phyloP scores from a whole-genome alignment of 257 asterid genomes.

The Nicotiana undulata region DNA sequence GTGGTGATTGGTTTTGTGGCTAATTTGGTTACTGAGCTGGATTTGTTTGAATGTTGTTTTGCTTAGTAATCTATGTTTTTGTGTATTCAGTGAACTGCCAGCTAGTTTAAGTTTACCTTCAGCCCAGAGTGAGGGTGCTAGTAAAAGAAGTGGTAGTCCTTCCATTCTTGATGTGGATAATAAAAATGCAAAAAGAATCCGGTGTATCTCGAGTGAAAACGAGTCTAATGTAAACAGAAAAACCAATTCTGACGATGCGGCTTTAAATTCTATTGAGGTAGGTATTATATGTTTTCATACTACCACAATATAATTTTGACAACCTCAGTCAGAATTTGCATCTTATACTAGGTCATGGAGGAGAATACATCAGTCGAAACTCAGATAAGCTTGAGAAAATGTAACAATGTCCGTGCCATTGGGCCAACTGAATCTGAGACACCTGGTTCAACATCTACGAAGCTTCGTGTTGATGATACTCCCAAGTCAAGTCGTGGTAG shows the following conservation, averaged over 20 bases:
- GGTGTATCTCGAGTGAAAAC: slow-evolving; percentile 22
- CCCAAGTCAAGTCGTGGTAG: slow-evolving; percentile 68
- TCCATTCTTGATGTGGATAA: slow-evolving; percentile 34
- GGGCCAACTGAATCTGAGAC: slow-evolving; percentile 37
- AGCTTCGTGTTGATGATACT: slow-evolving; percentile 39
- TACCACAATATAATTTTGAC: neutral
- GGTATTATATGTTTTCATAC: neutral
- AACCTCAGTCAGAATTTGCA: neutral
- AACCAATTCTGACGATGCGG: slow-evolving; percentile 18
- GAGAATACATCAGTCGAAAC: slow-evolving; percentile 28
- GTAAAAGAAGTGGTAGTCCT: slow-evolving; percentile 28
- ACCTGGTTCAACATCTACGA: slow-evolving; percentile 36
- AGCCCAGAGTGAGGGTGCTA: slow-evolving; percentile 23
- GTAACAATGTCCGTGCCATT: slow-evolving; percentile 32
- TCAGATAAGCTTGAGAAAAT: slow-evolving; percentile 65
- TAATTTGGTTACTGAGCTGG: slow-evolving; percentile 5
- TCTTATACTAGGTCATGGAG: slow-evolving; percentile 38
- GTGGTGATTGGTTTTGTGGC: neutral
- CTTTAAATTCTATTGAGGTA: slow-evolving; percentile 39
- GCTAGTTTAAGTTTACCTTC: slow-evolving; percentile 28
- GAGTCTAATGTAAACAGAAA: slow-evolving; percentile 24
- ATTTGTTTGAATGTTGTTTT: slow-evolving; percentile 11
- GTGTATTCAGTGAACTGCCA: slow-evolving; percentile 41
- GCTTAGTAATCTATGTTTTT: slow-evolving; percentile 12
- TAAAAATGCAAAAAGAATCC: slow-evolving; percentile 35